Evolutionary conservation across 345 rosid genomes (phyloP), one percentile per base, ranked within the genome.

Genomic region (Dipteronia dyeriana): DNA sequence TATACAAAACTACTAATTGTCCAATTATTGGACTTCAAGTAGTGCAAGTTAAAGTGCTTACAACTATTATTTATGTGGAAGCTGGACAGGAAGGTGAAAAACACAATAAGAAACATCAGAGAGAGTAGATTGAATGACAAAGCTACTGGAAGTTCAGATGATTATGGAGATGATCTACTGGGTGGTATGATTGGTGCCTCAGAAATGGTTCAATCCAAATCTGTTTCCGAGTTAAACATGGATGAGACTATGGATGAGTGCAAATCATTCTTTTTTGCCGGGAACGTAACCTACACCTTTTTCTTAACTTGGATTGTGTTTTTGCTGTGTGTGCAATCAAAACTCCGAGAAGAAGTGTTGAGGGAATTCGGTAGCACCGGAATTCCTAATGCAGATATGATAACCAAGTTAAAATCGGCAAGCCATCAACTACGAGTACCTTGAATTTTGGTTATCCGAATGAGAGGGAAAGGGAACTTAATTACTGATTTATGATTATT

Each of bases 161-260:
- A 20, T 13, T 79, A 73, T 11, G 89, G 89, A 70, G 71, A 88
- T 11, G 89, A 83, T 76, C 75, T 90, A 64, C 82, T 88, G 0
- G 91, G 85, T 26, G 51, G 84, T 57, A 76, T 86, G 86, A 71
- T 88, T 54, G 64, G 39, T 68, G 64, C 85, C 43, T 74, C 80
- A 13, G 76, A 51, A 62, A 60, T 49, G 57, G 38, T 66, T 4
- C 73, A 80, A 4, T 34, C 25, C 14, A 74, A 78, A 60, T 51
- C 43, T 1, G 39, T 13, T 31, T 66, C 47, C 41, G 84, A 77
- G 65, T 29, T 86, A 78, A 86, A 19, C 66, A 82, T 76, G 67
- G 77, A 80, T 64, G 89, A 89, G 68, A 86, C 89, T 43, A 63
- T 88, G 56, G 94, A 91, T 11, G 90, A 93, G 26, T 90, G 92